Percentiles rank a stretch among this genome's conserved stretches.
Evolutionary conservation across 257 asterid species (phyloP).

Genomic region (Primulina huaijiensis): DNA sequence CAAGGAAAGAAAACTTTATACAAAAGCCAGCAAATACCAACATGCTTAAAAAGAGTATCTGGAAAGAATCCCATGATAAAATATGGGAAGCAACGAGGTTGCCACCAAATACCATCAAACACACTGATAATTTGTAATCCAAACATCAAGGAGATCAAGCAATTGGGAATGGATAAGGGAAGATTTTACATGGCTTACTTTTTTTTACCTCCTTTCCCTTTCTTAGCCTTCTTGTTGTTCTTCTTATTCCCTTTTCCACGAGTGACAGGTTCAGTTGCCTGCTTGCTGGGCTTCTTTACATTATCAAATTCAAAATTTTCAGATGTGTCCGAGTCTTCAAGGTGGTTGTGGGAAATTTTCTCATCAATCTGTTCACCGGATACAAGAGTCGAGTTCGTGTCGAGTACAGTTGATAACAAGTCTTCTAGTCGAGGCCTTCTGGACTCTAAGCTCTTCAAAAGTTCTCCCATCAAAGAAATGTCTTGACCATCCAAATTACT

Average conservation of each 20-base stretch:
- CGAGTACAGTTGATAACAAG: neutral
- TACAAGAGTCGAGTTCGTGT: neutral
- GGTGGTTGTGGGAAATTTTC: neutral
- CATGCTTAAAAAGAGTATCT: too few relatives aligned
- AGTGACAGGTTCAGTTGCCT: slow-evolving; percentile 13
- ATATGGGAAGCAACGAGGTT: slow-evolving; percentile 6
- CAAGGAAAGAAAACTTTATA: too few relatives aligned
- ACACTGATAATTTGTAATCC: neutral
- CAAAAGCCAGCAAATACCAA: too few relatives aligned
- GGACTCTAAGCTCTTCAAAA: slow-evolving; percentile 25
- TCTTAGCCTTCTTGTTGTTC: neutral
- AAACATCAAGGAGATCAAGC: slow-evolving; percentile 12
- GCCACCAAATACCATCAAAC: too few relatives aligned
- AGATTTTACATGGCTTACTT: slow-evolving; percentile 19
- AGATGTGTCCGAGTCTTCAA: neutral
- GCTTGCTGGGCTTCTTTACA: slow-evolving; percentile 18
- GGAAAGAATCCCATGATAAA: neutral
- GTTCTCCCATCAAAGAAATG: slow-evolving; percentile 13
- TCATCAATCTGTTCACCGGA: slow-evolving; percentile 3
- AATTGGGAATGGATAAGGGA: slow-evolving; percentile 21
- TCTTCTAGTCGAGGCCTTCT: slow-evolving; percentile 18
- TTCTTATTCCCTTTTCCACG: slow-evolving; percentile 30
- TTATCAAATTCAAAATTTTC: slow-evolving; percentile 7
- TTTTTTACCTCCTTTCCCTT: slow-evolving; percentile 24
- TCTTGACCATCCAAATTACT: slow-evolving; percentile 15